Evolutionary conservation across 805 yeast species (phyloP), one percentile per base, ranked within the genome.

Genomic region (Metschnikowia reukaufii): DNA sequence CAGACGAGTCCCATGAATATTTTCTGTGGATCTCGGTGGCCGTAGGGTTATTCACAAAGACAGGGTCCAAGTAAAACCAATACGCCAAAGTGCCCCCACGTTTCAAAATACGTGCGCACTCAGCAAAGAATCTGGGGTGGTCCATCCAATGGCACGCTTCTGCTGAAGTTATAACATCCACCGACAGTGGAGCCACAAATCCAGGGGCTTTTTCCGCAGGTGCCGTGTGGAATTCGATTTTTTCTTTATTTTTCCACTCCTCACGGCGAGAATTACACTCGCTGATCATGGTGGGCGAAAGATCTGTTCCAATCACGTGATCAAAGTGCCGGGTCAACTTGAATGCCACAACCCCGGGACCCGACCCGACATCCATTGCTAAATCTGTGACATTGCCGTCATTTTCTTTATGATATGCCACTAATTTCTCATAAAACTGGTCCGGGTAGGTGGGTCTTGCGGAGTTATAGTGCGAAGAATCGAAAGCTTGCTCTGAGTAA

Each of bases 121-220:
- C 81, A 4, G 63, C 56, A 60, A 81, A 82, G 60, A 83, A 84
- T 23, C 55, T 53, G 0, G 69, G 67, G 48, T 79, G 83, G 46
- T 84, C 74, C 47, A 88, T 78, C 96, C 96, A 90, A 65, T 90
- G 97, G n/a, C 78, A 81, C 48, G 90, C 85, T 61, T 90, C 90
- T 0, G 91, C 96, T n/a, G 84, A 86, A 2, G 89, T 77, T 12
- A 88, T 70, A 56, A 88, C 49, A 60, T 86, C 95, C 6, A 82
- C 78, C 0, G 79, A 62, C 8, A 56, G 47, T 4, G 52, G 41
- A 2, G 39, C 36, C 1, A 66, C 56, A 2, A 38, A 40, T 1
- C 10, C 12, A 2, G 73, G 70, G 1, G 60, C 52, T 10, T 45
- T 23, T 42, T 67, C 73, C 2, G 62, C 71, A 1, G 63, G 49